Conservation (phyloP, 306 rosid genomes). For the Cucumis melo region DNA sequence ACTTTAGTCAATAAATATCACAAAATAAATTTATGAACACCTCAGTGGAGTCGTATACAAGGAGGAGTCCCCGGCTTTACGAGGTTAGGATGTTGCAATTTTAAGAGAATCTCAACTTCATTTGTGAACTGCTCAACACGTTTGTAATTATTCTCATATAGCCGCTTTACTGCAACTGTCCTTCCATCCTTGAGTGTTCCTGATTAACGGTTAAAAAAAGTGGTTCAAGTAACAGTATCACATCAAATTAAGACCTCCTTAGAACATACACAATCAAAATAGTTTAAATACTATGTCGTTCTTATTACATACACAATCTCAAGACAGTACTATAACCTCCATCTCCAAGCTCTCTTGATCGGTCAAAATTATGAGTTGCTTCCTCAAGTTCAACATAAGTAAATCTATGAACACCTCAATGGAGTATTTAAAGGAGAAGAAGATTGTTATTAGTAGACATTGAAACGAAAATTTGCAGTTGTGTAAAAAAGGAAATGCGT, state of each 20-base stretch:
- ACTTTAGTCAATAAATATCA: no score
- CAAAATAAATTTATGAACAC: no score
- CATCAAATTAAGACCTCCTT: no score
- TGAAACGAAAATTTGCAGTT: no score
- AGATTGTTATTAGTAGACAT: no score
- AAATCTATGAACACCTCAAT: no score
- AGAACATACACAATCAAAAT: no score
- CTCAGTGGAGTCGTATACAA: slow-evolving; percentile 93
- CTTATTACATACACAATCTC: no score
- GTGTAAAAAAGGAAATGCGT: no score
- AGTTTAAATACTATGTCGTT: no score
- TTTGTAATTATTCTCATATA: slow-evolving; percentile 49
- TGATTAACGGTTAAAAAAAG: slow-evolving; percentile 18
- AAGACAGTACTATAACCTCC: slow-evolving; percentile 91
- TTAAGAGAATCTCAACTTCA: slow-evolving; percentile 72
- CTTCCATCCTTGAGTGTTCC: slow-evolving; percentile 76
- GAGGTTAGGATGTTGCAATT: slow-evolving; percentile 48
- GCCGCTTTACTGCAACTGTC: slow-evolving; percentile 86
- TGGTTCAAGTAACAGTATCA: not conserved
- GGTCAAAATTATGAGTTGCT: slow-evolving; percentile 59
- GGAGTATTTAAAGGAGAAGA: no score
- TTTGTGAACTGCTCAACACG: slow-evolving; percentile 75
- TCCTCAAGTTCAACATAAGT: slow-evolving; percentile 63
- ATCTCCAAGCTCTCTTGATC: slow-evolving; percentile 69
- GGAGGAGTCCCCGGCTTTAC: slow-evolving; percentile 77